phyloP scores from a whole-genome alignment of 331 rosid species.

The Malus hybrid region DNA sequence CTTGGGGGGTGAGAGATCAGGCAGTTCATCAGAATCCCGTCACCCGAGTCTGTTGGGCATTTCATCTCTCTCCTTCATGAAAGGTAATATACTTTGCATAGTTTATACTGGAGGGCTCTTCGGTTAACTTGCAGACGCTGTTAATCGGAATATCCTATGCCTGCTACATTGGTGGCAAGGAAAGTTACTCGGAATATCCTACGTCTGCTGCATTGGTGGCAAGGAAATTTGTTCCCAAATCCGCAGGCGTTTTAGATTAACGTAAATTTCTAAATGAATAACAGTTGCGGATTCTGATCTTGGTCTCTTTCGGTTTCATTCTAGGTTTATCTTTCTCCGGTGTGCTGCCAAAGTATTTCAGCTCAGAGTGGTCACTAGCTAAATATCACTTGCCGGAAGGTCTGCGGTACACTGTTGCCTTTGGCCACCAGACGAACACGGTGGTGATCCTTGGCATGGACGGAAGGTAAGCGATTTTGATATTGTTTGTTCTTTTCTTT shows the following conservation, averaged over 20 bases:
- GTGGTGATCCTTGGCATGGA: conserved; percentile 74
- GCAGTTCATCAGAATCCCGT: conserved; percentile 28
- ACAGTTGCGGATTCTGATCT: neutral
- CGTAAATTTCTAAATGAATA: neutral
- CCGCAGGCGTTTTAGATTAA: neutral
- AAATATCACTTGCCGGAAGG: conserved; percentile 69
- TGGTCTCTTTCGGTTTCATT: neutral
- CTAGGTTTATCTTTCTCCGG: conserved; percentile 34
- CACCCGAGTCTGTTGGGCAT: conserved; percentile 28
- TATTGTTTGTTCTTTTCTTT: neutral
- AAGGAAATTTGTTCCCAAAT: neutral
- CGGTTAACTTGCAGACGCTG: neutral
- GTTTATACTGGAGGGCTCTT: neutral
- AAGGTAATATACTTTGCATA: conserved; percentile 33
- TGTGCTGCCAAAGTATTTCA: conserved; percentile 64
- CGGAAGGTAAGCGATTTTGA: conserved; percentile 51
- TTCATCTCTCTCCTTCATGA: conserved; percentile 55
- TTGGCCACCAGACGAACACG: conserved; percentile 74
- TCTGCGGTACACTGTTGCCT: conserved; percentile 47
- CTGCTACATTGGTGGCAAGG: neutral
- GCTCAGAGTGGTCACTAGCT: conserved; percentile 85
- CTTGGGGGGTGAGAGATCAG: conserved; percentile 30
- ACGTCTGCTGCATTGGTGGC: neutral
- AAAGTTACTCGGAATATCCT: neutral
- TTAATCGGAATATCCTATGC: neutral